Base-by-base conservation (phyloP, 306 rosid genomes). In the Trichosanthes truncata region DNA sequence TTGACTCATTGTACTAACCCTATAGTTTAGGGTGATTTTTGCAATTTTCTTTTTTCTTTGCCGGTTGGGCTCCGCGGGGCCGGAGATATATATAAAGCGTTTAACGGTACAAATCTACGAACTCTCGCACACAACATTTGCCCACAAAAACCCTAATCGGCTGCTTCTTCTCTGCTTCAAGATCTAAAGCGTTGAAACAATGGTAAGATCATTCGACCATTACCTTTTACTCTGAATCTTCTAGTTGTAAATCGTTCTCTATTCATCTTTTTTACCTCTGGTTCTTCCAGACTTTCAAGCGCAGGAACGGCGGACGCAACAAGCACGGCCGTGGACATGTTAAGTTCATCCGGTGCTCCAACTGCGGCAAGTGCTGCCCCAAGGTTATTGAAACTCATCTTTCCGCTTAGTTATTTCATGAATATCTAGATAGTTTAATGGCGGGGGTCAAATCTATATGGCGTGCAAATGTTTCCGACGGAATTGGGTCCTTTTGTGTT, bases 341-440 rank as follows among this genome's bases (percentile, higher is more conserved):
- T 53, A 91, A 92, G 77, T 95, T 95, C 87, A 91, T 92, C 35
- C 89, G 96, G 48, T 92, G 97, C 85, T 92, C 97, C 61, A 92
- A 95, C 83, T 92, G 98, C 67, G 98, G 97, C 36, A 95, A 95
- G 84, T 95, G 97, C 88, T 94, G 98, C 77, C 97, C 98, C 5
- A 92, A 92, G 97, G 98, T 67, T 91, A 49, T 52, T 21, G 36
- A 26, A 48, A 23, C 41, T 15, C 60, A 13, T 73, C 59, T 73
- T 26, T 73, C 38, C 46, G 3, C 38, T 1, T 1, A 7, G 0
- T 72, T 40, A 10, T 41, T 68, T 18, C 53, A 0, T 41, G 51
- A 8, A 10, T 68, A 5, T 11, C 2, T 40, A n/a, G 9, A 11
- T 40, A 4, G 52, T 40, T 29, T 61, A 40, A 10, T 68, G 53